Conservation (phyloP, 129 eudicot species). For the Centella asiatica region DNA sequence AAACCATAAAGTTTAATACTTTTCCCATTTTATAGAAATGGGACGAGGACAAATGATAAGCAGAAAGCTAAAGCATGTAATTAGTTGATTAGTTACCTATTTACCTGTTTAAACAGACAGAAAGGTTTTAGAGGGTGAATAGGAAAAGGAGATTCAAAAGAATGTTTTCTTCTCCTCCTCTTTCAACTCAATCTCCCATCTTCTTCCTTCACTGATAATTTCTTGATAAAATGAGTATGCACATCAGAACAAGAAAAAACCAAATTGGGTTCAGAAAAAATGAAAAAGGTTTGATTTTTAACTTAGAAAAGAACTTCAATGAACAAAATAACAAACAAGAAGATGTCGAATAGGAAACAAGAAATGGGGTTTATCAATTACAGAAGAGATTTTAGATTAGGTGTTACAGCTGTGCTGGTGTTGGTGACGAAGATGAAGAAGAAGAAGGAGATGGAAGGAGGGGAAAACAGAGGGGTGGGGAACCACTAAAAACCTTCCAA, state of each 20-base stretch:
- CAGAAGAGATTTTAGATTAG: too few relatives aligned
- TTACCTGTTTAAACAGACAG: constrained; percentile 21
- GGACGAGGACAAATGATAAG: not conserved
- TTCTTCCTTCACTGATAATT: constrained; percentile 12
- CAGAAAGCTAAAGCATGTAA: too few relatives aligned
- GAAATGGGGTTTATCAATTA: not conserved
- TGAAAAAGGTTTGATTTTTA: not conserved
- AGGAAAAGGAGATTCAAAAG: constrained; percentile 20
- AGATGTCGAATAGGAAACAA: not conserved
- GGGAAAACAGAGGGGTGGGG: not conserved
- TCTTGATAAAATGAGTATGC: not conserved
- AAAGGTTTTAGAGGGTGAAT: not conserved
- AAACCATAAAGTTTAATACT: not conserved
- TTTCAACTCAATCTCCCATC: constrained; percentile 12
- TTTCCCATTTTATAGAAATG: not conserved
- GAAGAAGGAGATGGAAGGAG: not conserved
- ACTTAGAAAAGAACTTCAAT: not conserved
- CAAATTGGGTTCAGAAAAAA: not conserved
- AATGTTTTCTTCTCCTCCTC: constrained; percentile 18
- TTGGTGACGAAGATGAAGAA: not conserved
- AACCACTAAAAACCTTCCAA: not conserved
- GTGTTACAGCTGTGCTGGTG: too few relatives aligned
- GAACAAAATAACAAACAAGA: not conserved
- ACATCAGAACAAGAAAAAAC: not conserved
- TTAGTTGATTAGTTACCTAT: too few relatives aligned